Percentiles rank a stretch among this genome's conserved stretches.
Conservation (phyloP, 1,284 basidiomycete species). For the Marasmius sp. region DNA sequence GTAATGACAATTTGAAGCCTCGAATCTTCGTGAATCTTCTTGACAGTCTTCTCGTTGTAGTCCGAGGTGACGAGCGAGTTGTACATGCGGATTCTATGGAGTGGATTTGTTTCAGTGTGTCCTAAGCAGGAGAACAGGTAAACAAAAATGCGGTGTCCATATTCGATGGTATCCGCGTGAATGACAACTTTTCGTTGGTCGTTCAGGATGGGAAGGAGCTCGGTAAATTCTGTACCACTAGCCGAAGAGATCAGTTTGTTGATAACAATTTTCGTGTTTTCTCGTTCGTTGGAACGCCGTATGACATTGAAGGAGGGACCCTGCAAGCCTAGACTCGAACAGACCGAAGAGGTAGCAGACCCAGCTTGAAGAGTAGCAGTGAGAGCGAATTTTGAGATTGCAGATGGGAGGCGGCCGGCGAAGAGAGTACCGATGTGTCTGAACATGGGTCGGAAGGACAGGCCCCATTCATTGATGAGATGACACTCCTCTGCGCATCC, state of each 20-base stretch:
- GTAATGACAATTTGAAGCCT: conserved; percentile 1
- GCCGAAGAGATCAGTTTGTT: not conserved
- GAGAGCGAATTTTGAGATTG: conserved; percentile 9
- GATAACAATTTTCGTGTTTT: conserved; percentile 4
- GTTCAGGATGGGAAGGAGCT: conserved; percentile 5
- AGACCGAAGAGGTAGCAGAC: not conserved
- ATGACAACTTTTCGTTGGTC: conserved; percentile 5
- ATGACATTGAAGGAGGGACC: conserved; percentile 4
- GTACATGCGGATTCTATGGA: conserved; percentile 1
- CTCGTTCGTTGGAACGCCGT: conserved; percentile 14
- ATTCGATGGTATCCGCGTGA: conserved; percentile 6
- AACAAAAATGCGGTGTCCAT: conserved; percentile 4
- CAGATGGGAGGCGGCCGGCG: conserved; percentile 11
- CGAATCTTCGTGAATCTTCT: not conserved
- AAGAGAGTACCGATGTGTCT: conserved; percentile 16
- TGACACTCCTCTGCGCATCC: conserved; percentile 16
- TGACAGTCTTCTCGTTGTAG: not conserved
- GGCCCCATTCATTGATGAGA: conserved; percentile 17
- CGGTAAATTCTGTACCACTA: conserved; percentile 1
- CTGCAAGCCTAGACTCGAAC: conserved; percentile 11
- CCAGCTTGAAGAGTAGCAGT: conserved; percentile 17
- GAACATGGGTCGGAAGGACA: conserved; percentile 10
- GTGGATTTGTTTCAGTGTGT: not conserved
- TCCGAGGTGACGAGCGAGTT: not conserved
- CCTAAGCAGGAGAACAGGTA: not conserved